These are phyloP conservation scores for Ceratocystis harringtonii DNA, from an alignment of 2,329 filamentous ascomycete genomes.

Conservation along the genomic window DNA sequence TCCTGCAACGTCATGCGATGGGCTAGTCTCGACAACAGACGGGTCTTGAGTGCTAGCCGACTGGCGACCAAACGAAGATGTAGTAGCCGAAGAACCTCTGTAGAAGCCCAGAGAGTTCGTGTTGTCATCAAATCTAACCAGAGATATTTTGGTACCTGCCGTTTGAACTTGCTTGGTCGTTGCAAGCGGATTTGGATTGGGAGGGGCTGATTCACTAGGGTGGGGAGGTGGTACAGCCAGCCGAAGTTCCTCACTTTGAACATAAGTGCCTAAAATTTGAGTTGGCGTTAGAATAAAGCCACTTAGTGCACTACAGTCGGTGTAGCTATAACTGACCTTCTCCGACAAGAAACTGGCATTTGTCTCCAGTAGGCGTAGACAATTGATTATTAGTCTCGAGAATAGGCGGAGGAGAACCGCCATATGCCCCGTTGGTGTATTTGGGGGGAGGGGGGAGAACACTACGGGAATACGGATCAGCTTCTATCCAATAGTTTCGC, in stretches of 20 bases:
- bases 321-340: conserved; percentile 47
- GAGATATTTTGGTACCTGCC: conserved; percentile 67
- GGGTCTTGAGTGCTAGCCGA: conserved; percentile 44
- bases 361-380: conserved; percentile 61
- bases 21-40: conserved; percentile 39
- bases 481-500: conserved; percentile 14
- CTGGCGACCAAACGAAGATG: conserved; percentile 30
- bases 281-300: background rate
- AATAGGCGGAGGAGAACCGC: conserved; percentile 45
- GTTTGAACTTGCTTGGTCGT: conserved; percentile 74
- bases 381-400: conserved; percentile 92
- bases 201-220: conserved; percentile 75
- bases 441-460: conserved; percentile 76
- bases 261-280: conserved; percentile 57
- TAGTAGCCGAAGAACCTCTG: conserved; percentile 37
- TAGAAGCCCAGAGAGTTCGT: conserved; percentile 39
- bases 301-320: background rate
- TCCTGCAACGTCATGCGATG: conserved; percentile 44
- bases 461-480: conserved; percentile 29
- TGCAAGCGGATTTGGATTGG: conserved; percentile 81
- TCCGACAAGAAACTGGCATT: conserved; percentile 81
- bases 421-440: conserved; percentile 63
- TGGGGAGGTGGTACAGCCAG: conserved; percentile 91
- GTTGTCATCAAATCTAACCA: conserved; percentile 55
- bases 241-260: conserved; percentile 77